Conservation (phyloP, 148 eudicot species). For the Nepenthes mirabilis region DNA sequence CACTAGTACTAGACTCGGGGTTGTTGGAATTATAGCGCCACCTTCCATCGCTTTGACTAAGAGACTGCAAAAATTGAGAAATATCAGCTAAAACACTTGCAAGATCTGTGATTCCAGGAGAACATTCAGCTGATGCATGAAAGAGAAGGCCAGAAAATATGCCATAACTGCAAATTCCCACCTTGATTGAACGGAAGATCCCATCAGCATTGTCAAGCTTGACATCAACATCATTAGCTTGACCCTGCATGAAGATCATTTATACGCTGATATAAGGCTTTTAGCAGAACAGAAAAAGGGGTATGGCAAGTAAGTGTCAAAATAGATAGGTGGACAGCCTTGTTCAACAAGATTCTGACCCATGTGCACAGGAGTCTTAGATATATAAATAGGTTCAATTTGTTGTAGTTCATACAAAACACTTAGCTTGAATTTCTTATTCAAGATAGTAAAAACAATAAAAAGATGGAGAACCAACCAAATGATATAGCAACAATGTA, state of each 20-base stretch:
- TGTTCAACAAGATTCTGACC: no score
- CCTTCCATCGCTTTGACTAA: constrained; percentile 95
- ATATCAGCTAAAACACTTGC: constrained; percentile 11
- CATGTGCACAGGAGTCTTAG: not conserved
- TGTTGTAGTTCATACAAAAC: no score
- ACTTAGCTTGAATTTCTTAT: no score
- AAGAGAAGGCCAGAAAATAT: not conserved
- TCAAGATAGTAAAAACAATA: not conserved
- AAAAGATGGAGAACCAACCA: not conserved
- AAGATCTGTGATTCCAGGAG: not conserved
- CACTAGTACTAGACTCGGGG: constrained; percentile 80
- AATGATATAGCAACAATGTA: no score
- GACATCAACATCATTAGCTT: constrained; percentile 50
- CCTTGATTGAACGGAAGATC: constrained; percentile 75
- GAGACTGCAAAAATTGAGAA: constrained; percentile 39
- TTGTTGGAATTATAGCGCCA: constrained; percentile 84
- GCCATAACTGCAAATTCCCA: constrained; percentile 10
- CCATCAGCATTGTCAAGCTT: constrained; percentile 50
- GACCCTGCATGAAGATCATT: constrained; percentile 29
- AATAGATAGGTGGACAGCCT: not conserved
- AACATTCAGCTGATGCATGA: not conserved
- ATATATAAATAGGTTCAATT: no score
- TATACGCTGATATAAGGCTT: not conserved
- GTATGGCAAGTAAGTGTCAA: not conserved
- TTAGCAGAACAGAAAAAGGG: no score